Conservation (phyloP, 768 basidiomycete genomes). For the Candolleomyces efflorescens region DNA sequence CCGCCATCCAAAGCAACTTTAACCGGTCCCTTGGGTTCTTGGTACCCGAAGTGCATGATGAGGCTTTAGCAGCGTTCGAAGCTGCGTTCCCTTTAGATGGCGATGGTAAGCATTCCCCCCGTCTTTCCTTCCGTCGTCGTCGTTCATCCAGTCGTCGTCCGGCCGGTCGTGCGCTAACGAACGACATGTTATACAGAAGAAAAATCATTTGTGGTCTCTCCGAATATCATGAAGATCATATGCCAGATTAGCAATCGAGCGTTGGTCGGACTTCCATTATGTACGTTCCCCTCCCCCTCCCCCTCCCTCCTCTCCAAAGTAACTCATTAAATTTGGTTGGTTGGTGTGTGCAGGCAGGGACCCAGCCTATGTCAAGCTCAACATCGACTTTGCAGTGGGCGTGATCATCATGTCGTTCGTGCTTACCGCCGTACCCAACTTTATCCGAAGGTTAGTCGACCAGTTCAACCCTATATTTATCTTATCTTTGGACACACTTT, state of each 20-base stretch:
- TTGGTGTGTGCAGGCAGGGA: slow-evolving; percentile 35
- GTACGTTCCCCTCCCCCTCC: not conserved
- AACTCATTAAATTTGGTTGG: not conserved
- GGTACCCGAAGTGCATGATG: slow-evolving; percentile 8
- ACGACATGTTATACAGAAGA: not conserved
- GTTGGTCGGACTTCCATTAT: slow-evolving; percentile 9
- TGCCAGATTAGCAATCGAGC: not conserved
- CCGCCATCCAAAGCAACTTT: slow-evolving; percentile 13
- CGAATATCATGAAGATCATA: not conserved
- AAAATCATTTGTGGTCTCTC: not conserved
- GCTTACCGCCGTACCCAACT: slow-evolving; percentile 30
- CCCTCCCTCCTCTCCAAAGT: not conserved
- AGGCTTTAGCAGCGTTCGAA: not conserved
- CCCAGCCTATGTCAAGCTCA: slow-evolving; percentile 26
- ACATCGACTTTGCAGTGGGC: slow-evolving; percentile 26
- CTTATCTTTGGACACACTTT: too few species aligned
- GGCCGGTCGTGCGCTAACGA: too few species aligned
- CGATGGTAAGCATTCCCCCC: not conserved
- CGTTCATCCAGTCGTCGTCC: too few species aligned
- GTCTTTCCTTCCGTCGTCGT: too few species aligned
- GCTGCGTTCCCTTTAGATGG: not conserved
- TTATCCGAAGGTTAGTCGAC: slow-evolving; percentile 35
- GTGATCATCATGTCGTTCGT: slow-evolving; percentile 21
- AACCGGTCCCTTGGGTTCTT: slow-evolving; percentile 6
- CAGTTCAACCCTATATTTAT: not conserved